These are phyloP conservation scores for Teratosphaeria gauchensis DNA, from an alignment of 2,329 filamentous ascomycete genomes.

Conservation along the genomic window DNA sequence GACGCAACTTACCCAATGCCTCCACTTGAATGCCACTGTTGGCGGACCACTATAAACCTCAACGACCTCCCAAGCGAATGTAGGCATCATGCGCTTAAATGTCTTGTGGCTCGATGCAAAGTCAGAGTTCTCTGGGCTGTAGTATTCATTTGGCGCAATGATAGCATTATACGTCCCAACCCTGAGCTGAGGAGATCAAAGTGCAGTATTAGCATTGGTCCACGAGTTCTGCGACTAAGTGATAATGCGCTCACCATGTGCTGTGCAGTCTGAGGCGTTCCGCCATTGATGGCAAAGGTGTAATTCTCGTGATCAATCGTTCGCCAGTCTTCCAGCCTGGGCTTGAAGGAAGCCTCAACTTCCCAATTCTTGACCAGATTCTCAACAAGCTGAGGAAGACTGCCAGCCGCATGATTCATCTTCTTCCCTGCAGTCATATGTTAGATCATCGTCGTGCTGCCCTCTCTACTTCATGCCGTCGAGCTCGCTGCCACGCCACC, in stretches of 20 bases:
- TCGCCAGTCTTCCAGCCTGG: constrained; percentile 51
- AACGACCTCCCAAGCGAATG: constrained; percentile 60
- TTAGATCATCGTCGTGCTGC: constrained; percentile 5
- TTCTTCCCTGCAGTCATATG: constrained; percentile 41
- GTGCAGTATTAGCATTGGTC: not conserved
- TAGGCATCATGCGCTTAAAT: constrained; percentile 65
- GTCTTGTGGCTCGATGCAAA: constrained; percentile 58
- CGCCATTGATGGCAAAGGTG: constrained; percentile 55
- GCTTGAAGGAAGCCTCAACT: constrained; percentile 61
- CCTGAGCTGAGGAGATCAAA: constrained; percentile 31
- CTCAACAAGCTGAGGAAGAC: constrained; percentile 52
- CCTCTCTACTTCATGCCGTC: not conserved
- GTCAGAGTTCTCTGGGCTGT: constrained; percentile 51
- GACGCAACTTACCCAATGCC: constrained; percentile 44
- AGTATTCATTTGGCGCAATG: constrained; percentile 54
- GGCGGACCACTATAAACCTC: constrained; percentile 59
- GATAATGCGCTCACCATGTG: constrained; percentile 40
- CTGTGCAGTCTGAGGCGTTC: constrained; percentile 45
- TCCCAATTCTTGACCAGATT: constrained; percentile 68
- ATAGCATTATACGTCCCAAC: constrained; percentile 63
- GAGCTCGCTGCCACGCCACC: not conserved
- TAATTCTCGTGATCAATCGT: constrained; percentile 53
- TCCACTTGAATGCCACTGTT: constrained; percentile 53
- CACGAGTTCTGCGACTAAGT: not conserved
- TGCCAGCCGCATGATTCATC: constrained; percentile 45